Percentiles rank a stretch among this genome's conserved stretches.
Conservation (phyloP, 805 yeast species). For the Diddensiella caesifluorescens region DNA sequence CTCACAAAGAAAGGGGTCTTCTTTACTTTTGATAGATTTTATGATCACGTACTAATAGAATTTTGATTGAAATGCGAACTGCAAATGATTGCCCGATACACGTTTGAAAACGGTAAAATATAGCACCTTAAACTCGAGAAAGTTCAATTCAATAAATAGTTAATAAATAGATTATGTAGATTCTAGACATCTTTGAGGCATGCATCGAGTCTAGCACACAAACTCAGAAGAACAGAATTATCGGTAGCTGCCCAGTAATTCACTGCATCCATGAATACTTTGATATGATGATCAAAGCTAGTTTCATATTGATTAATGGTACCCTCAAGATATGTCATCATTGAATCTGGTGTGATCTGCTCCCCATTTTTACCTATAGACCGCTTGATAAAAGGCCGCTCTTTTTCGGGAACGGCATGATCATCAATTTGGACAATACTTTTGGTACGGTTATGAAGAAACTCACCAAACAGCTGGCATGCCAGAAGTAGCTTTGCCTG, state of each 20-base stretch:
- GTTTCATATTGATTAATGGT: conserved; percentile 29
- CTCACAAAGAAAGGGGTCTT: conserved; percentile 2
- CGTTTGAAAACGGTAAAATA: background rate
- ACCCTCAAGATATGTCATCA: conserved; percentile 26
- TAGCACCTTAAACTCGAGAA: background rate
- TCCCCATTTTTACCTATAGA: conserved; percentile 21
- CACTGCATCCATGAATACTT: conserved; percentile 39
- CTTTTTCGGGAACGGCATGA: conserved; percentile 18
- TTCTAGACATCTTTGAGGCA: background rate
- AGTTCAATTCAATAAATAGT: background rate
- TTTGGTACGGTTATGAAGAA: conserved; percentile 20
- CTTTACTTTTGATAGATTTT: conserved; percentile 1
- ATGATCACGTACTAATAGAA: no score
- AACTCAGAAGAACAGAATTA: conserved; percentile 37
- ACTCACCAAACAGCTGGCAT: conserved; percentile 27
- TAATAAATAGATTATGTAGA: background rate
- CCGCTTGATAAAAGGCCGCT: conserved; percentile 13
- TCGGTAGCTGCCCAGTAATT: conserved; percentile 42
- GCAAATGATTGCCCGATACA: background rate
- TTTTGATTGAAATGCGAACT: no score
- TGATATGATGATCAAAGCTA: conserved; percentile 39
- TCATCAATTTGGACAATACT: conserved; percentile 28
- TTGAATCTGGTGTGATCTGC: conserved; percentile 21
- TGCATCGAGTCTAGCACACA: conserved; percentile 37
- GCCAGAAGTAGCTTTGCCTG: conserved; percentile 39